Evolutionary conservation across 371 early-diverging fungal genomes (phyloP), one percentile per base, ranked within the genome.

Genomic region (Cokeromyces recurvatus): DNA sequence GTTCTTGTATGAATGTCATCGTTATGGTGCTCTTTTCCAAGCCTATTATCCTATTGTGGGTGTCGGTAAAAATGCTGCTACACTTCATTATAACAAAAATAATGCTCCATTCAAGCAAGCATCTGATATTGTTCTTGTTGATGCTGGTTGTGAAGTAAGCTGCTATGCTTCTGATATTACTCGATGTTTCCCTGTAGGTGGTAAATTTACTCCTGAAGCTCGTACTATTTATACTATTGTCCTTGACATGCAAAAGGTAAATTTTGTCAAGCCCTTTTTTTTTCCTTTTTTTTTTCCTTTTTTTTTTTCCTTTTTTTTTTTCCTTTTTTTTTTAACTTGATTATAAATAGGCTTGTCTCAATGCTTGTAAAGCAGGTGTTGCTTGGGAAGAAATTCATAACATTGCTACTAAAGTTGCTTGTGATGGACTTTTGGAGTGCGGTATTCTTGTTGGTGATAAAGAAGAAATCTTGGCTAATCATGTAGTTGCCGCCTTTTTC

Each of bases 141-240:
- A 94, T 67, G 93, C 91, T 45, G 96, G 91, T 36, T 89, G 88
- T 54, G 91, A 92, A 58, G 74, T 61, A 47, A 62, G 79, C 22
- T 81, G 80, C 70, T 94, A 95, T 64, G 90, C 92, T 31, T 81
- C 86, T 14, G 94, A 95, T 49, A 92, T 95, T 57, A 95, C 94
- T 3, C 81, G 94, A 22, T 84, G 85, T 29, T 96, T 84, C 81
- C 96, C 96, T 3, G 79, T 87, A 22, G 87, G 85, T 37, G 87
- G 89, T 21, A 80, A 80, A 54, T 94, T 89, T 63, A 68, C 85
- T 31, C 75, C 74, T 17, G 85, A 89, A 52, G 86, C 83, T 39
- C 82, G 84, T 50, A 78, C 65, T 14, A 81, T 91, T 46, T 96
- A 96, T 70, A 67, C 78, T 54, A 79, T 91, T 51, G 92, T 91